Conservation (phyloP, 805 yeast genomes). For the Candida krabiensis region DNA sequence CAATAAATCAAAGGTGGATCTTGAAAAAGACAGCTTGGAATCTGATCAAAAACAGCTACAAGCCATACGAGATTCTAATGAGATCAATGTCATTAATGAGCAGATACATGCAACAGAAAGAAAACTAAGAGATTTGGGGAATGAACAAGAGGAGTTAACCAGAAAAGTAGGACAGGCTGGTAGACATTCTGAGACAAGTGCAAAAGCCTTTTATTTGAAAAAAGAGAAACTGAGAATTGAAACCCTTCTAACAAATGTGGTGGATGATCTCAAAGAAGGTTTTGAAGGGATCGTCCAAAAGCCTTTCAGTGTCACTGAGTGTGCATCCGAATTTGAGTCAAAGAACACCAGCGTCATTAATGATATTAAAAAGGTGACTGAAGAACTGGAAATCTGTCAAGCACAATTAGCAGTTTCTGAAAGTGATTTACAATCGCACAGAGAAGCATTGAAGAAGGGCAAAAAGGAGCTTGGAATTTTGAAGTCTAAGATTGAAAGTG, state of each 20-base stretch:
- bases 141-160: slow-evolving; percentile 52
- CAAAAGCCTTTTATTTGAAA: slow-evolving; percentile 43
- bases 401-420: slow-evolving; percentile 7
- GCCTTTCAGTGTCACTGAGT: slow-evolving; percentile 1
- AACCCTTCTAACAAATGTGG: background rate
- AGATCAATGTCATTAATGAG: slow-evolving; percentile 30
- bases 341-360: background rate
- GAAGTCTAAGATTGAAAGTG: slow-evolving; percentile 16
- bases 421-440: slow-evolving; percentile 5
- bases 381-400: slow-evolving; percentile 2
- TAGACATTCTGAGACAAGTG: slow-evolving; percentile 57
- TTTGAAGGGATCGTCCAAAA: slow-evolving; percentile 4
- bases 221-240: slow-evolving; percentile 8
- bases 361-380: background rate
- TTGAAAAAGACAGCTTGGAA: slow-evolving; percentile 43
- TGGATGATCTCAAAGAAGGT: slow-evolving; percentile 1
- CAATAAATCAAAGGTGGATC: slow-evolving; percentile 48
- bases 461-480: slow-evolving; percentile 10
- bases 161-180: slow-evolving; percentile 51
- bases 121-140: slow-evolving; percentile 38
- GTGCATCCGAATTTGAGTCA: background rate
- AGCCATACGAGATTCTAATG: slow-evolving; percentile 28
- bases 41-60: slow-evolving; percentile 37
- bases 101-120: slow-evolving; percentile 40
- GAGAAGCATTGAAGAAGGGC: slow-evolving; percentile 10